Conservation (phyloP, 345 rosid species). For the Corchorus capsularis region DNA sequence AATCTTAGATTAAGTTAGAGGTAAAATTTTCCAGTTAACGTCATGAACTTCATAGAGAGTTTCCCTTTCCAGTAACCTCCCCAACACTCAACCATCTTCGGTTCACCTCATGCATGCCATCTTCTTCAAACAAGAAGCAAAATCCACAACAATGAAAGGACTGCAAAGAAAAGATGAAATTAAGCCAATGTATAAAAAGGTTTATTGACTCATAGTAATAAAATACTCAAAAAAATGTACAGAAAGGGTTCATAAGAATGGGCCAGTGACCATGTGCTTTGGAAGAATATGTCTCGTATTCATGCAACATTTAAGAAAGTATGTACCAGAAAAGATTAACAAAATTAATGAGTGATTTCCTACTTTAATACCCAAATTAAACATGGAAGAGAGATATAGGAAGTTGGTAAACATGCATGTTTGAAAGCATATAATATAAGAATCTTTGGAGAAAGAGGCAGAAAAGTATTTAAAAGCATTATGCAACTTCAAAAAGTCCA, state of each 20-base stretch:
- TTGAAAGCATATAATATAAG: background rate
- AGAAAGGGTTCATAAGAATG: background rate
- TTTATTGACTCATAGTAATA: background rate
- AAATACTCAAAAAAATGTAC: background rate
- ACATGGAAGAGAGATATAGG: background rate
- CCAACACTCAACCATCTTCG: too few relatives aligned
- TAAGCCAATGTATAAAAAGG: background rate
- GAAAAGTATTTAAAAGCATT: background rate
- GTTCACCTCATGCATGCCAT: background rate
- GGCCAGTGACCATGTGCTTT: constrained; percentile 11
- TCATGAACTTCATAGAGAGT: background rate
- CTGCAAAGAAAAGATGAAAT: constrained; percentile 1
- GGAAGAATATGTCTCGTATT: background rate
- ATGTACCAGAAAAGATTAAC: background rate
- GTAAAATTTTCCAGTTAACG: constrained; percentile 8
- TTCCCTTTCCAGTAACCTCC: background rate
- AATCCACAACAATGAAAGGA: background rate
- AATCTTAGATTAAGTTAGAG: too few relatives aligned
- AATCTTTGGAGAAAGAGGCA: background rate
- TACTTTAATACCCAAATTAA: background rate
- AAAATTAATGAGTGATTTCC: background rate
- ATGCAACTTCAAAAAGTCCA: background rate
- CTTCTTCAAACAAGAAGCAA: constrained; percentile 1
- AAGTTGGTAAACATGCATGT: constrained; percentile 1
- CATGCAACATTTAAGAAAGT: background rate